Base-by-base conservation (phyloP, 441 rosid species). In the Caryocar brasiliense region DNA sequence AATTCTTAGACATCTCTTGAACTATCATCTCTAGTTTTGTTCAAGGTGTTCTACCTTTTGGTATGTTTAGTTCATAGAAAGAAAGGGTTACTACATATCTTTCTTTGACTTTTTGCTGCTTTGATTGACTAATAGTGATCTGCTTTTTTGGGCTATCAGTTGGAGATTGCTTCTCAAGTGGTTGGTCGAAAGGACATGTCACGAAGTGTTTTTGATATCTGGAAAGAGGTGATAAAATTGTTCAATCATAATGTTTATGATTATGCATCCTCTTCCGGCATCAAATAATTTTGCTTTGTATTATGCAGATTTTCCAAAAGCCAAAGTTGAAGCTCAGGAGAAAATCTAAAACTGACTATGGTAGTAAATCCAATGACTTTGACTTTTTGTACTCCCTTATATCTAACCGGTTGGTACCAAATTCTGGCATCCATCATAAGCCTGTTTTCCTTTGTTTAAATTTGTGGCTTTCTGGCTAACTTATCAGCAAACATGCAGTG, bases 161-260 rank as follows among this genome's bases (percentile, higher is more conserved):
- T 80, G 64, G 91, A 82, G 55, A 75, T 93, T 58, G 73, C 84
- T 52, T 79, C 99, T 67, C 97, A 89, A 73, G 86, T 89, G 61
- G 81, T 89, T 69, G 97, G 97, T 53, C 78, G 73, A 46, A 93
- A 93, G 77, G 97, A 93, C 67, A 66, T 86, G 62, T 86, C 91
- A 53, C 82, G 76, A 70, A 78, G 79, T 75, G 70, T 80, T 54
- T 93, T 84, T 74, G 96, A 93, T 55, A 67, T 93, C 65, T 93
- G 97, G 99, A 93, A 85, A 73, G 99, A 89, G 97, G 99, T 89
- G 64, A 47, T 23, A 24, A 19, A 34, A 47, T 35, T 33, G 32
- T 28, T 62, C 28, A 20, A 47, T 56, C 19, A 22, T 29, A 48
- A 38, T 51, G 36, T 37, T 42, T 34, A 28, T 23, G 28, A 40